Base-by-base conservation (phyloP, 2,329 filamentous ascomycete genomes). In the Penicillium sp. region DNA sequence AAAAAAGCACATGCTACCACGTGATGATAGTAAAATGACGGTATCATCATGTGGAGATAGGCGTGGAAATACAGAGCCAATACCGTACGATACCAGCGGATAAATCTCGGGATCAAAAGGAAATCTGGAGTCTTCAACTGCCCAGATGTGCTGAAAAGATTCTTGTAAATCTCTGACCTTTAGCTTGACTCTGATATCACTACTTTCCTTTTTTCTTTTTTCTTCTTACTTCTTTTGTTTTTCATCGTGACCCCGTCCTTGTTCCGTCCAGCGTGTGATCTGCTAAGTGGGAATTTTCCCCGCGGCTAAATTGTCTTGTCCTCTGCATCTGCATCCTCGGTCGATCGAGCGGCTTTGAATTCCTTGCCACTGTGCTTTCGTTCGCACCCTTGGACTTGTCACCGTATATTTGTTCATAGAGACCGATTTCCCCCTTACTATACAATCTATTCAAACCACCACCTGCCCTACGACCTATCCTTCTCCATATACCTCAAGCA, bases 61-160 rank as follows among this genome's bases (percentile, higher is more conserved):
- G 18, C 47, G 53, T 62, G 61, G 61, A 62, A 59, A 64, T 64
- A 63, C 62, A 4, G 43, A 51, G 9, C 27, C 29, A 43, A 51
- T 63, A 63, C 57, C 23, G 9, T 30, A n/a, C 27, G 42, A 27
- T 49, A 47, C 35, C n/a, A 19, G 19, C 55, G 62, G 62, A 52
- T 55, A 63, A 64, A 63, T 49, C 40, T 64, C 60, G 58, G 60
- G 47, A 52, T 60, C 48, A 19, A 46, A 30, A 27, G 45, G 35
- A 45, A 47, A 53, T 23, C 23, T 46, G 50, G 19, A 29, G 14
- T 50, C 45, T 19, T 26, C 18, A 23, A 23, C 23, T 23, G 23
- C n/a, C n/a, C n/a, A 23, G 23, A 23, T 23, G 23, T 23, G 23
- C 43, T 46, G 47, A 36, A 34, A 19, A 34, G 49, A 38, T 35